Percentiles rank a stretch among this genome's conserved stretches.
Evolutionary conservation across 352 stramenopile species (phyloP).

Genomic region (Globisporangium rhizosaccharum): DNA sequence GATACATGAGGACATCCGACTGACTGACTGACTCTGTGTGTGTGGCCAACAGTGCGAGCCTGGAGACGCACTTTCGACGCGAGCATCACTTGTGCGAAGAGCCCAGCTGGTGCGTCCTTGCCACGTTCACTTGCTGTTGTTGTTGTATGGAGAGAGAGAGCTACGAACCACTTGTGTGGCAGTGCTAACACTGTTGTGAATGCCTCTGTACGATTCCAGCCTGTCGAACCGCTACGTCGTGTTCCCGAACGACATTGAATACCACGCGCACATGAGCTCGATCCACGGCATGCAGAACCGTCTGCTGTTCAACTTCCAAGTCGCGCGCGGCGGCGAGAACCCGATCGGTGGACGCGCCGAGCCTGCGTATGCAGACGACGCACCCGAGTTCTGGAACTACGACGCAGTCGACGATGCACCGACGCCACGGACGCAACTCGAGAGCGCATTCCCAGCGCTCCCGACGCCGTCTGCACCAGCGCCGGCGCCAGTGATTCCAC

Average conservation of each 20-base stretch:
- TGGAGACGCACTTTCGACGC: conserved; percentile 80
- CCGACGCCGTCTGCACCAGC: conserved; percentile 33
- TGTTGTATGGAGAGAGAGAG: conserved; percentile 1
- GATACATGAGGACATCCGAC: background rate
- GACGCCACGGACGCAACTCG: conserved; percentile 24
- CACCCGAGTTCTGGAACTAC: conserved; percentile 62
- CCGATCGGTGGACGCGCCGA: conserved; percentile 30
- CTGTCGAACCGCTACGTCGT: conserved; percentile 84
- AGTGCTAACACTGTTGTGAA: background rate
- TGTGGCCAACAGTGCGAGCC: conserved; percentile 35
- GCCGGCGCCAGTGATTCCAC: conserved; percentile 31
- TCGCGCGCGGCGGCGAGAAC: conserved; percentile 51
- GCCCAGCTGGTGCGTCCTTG: conserved; percentile 43
- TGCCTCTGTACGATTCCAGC: conserved; percentile 15
- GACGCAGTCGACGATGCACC: conserved; percentile 24
- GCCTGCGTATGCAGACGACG: conserved; percentile 23
- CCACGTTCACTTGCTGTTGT: conserved; percentile 6
- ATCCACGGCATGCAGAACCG: conserved; percentile 71
- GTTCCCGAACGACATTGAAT: conserved; percentile 84
- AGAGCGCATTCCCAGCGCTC: conserved; percentile 63
- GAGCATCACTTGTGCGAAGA: conserved; percentile 88
- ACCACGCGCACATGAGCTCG: conserved; percentile 79
- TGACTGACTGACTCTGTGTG: conserved; percentile 9
- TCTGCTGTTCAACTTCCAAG: conserved; percentile 71
- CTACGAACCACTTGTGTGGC: too few relatives aligned